Evolutionary conservation across 495 filamentous ascomycete genomes (phyloP).

Genomic region (Amniculicola lignicola): DNA sequence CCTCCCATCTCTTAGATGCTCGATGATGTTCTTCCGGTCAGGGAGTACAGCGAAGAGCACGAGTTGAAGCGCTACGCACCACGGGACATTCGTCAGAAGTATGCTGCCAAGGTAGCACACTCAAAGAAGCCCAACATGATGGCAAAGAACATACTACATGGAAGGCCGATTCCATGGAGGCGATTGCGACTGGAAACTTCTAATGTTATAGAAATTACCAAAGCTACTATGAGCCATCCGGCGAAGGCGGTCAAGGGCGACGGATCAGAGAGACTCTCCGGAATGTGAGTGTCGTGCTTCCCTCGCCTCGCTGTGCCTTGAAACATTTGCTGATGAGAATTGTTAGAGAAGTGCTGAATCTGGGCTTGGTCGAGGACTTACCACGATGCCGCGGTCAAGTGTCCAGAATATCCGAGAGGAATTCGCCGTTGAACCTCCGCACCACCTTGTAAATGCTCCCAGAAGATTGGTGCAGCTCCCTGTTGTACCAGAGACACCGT

Average conservation of each 20-base stretch:
- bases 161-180: background rate
- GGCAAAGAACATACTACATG: background rate
- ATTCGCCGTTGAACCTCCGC: background rate
- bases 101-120: background rate
- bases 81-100: background rate
- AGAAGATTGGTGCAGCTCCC: background rate
- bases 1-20: background rate
- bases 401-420: conserved; percentile 2
- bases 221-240: background rate
- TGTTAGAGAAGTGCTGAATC: background rate
- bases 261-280: background rate
- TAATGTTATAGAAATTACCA: background rate
- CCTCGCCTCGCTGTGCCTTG: background rate
- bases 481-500: background rate
- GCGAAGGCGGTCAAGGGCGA: conserved; percentile 3
- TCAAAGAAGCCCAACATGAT: background rate
- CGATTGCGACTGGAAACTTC: background rate
- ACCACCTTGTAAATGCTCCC: background rate
- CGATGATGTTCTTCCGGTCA: background rate
- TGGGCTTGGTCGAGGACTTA: background rate
- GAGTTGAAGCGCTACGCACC: background rate
- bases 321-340: background rate
- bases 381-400: background rate
- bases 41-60: background rate
- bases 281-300: background rate